Conservation (phyloP, 768 basidiomycete genomes). For the Porpolomopsis calyptriformis region DNA sequence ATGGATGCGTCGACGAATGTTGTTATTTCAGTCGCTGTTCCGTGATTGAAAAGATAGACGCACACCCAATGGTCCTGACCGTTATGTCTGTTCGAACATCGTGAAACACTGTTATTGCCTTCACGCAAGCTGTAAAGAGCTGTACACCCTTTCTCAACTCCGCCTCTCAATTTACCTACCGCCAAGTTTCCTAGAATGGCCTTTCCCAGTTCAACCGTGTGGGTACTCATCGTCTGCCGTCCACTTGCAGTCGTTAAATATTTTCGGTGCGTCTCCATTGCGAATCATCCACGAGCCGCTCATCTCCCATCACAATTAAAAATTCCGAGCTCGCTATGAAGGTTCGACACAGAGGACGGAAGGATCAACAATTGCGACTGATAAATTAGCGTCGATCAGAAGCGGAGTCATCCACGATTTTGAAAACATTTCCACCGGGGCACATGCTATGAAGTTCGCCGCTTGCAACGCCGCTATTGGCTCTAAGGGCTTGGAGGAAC, state of each 20-base stretch:
- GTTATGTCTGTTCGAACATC: neutral
- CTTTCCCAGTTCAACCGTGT: neutral
- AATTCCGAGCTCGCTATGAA: neutral
- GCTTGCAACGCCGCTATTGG: neutral
- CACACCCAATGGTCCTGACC: neutral
- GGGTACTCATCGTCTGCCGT: neutral
- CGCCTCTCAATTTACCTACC: neutral
- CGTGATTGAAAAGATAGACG: neutral
- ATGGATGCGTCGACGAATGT: too few species aligned
- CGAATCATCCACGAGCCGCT: neutral
- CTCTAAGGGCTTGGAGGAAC: neutral
- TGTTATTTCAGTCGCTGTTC: neutral
- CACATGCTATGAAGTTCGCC: neutral
- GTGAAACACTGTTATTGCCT: neutral
- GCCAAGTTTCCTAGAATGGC: neutral
- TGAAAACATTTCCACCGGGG: neutral
- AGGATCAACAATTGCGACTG: constrained; percentile 2
- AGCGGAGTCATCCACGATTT: neutral
- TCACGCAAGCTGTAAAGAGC: neutral
- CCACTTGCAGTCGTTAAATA: too few species aligned
- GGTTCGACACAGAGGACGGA: constrained; percentile 1
- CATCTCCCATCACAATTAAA: neutral
- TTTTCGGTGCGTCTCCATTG: too few species aligned
- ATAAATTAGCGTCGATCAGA: neutral
- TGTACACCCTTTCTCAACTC: neutral